Base-by-base conservation (phyloP, 768 basidiomycete genomes). In the Mycena olivaceomarginata region DNA sequence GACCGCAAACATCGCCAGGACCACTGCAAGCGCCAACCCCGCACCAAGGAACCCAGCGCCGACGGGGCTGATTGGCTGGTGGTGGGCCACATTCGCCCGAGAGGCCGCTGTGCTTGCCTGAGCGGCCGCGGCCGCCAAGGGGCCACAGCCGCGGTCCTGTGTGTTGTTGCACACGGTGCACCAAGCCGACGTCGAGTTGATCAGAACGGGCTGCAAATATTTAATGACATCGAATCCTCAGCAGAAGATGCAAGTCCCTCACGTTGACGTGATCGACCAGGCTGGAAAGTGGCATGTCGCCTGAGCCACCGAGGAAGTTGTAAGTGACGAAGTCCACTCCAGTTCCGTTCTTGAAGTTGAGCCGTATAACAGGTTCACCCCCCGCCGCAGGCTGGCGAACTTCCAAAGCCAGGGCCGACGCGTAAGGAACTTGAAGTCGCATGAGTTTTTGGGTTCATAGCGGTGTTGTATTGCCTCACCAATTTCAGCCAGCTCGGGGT, bases 261-360 rank as follows among this genome's bases (percentile, higher is more conserved):
- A 88, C 87, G 79, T 84, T 77, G 16, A 89, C 77, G 64, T 85
- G 83, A 72, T 88, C 82, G 57, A 91, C 83, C 80, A 94, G 92
- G 2, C 82, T 85, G 18, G 90, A 89, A 39, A 94, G 82, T 31
- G 91, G 90, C 6, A 93, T 87, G 82, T 94, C 93, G 18, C 84
- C 87, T 2, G 86, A 83, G 4, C 81, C 83, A 67, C 84, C 83
- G 70, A 94, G 81, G 81, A 92, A 87, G 70, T 85, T 82, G 84
- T 91, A 92, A 3, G 87, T 87, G 72, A 75, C 84, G 83, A 92
- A 94, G 13, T 86, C 80, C 15, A 77, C 62, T 59, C 89, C 88
- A 0, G 93, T 92, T 11, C 93, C 93, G 75, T 95, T 95, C 87
- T 93, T 93, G 86, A 95, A 94, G 76, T 89, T 90, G 85, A 95